Conservation (phyloP, 441 rosid genomes). For the Gossypium schwendimanii region DNA sequence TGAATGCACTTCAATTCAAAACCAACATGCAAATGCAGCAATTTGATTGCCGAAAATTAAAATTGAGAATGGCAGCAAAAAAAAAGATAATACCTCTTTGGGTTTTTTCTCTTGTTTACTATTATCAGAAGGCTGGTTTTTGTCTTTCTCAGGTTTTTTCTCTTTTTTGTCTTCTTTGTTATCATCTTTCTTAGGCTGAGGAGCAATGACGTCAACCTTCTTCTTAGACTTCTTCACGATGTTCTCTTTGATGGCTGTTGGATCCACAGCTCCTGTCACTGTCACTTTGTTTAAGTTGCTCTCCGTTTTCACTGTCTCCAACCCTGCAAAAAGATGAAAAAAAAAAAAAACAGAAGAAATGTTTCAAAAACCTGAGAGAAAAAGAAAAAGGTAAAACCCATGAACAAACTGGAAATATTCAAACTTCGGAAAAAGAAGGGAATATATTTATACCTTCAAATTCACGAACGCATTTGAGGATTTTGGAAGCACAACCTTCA, state of each 20-base stretch:
- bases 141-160: constrained; percentile 15
- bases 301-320: constrained; percentile 36
- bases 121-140: constrained; percentile 6
- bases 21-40: background rate
- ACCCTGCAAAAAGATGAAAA: constrained; percentile 23
- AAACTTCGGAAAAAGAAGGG: background rate
- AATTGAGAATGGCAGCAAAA: background rate
- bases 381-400: background rate
- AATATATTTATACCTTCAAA: constrained; percentile 28
- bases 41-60: background rate
- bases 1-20: background rate
- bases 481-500: constrained; percentile 37
- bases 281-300: constrained; percentile 30
- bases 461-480: constrained; percentile 28
- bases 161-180: constrained; percentile 17
- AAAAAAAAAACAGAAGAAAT: background rate
- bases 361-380: background rate
- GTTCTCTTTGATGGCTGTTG: constrained; percentile 30
- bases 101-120: constrained; percentile 25
- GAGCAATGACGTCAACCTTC: constrained; percentile 45
- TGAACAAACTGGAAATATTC: background rate
- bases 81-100: constrained; percentile 24
- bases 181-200: constrained; percentile 54
- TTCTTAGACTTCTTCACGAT: constrained; percentile 33
- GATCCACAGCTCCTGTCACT: constrained; percentile 40